Base-by-base conservation (phyloP, 208 protist genomes). In the Phytomonas sp. region DNA sequence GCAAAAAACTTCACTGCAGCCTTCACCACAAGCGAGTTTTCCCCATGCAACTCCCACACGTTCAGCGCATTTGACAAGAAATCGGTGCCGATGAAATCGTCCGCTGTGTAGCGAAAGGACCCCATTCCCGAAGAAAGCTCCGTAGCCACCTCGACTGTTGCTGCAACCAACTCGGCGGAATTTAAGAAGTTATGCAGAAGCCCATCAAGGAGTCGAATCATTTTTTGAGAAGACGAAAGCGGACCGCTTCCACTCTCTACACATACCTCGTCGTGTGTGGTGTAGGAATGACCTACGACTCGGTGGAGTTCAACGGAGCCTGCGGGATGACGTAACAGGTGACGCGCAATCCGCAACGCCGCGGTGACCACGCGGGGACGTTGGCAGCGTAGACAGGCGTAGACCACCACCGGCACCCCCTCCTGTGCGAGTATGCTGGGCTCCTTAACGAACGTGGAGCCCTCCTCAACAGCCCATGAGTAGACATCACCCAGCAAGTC, bases 391-490 rank as follows among this genome's bases (percentile, higher is more conserved):
- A 88, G 42, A 63, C 84, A 89, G 6, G 72, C 73, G 10, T 83
- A 65, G 5, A 90, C 67, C 19, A 77, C 79, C 49, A 83, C 77
- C 29, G 88, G 86, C 23, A 80, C 84, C 59, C 80, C 81, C 29
- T 74, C 77, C 72, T 88, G 70, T 1, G 86, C 81, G 7, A 94
- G 76, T 36, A 66, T 60, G 70, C 88, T 91, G 5, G 85, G 84
- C 69, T 85, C 70, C 11, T 71, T 60, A 10, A 59, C 34, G 69
- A 88, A 87, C 1, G 75, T 85, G 26, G 71, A 73, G 2, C 71
- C 76, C 67, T 94, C 89, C 69, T 92, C 89, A 23, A 85, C 56
- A 14, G 84, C 84, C 86, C 89, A 94, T 65, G 87, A 87, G 31
- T 75, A 71, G 31, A 94, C 65, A 65, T 85, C 80, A 45, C 89